These are phyloP conservation scores for Cyclanthera cordifolia DNA, from an alignment of 306 rosid genomes.

Conservation along the genomic window DNA sequence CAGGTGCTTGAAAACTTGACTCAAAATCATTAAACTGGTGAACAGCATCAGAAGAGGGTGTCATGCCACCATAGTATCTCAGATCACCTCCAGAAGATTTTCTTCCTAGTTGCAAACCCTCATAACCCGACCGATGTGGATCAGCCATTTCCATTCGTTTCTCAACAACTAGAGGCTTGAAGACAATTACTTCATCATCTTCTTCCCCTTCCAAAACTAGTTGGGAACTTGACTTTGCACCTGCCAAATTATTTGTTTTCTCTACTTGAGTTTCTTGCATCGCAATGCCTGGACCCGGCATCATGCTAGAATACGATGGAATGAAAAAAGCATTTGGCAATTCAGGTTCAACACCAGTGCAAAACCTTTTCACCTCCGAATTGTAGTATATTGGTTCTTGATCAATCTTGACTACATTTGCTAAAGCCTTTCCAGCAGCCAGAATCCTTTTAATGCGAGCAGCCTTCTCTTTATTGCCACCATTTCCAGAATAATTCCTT, in stretches of 20 bases:
- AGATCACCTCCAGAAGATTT: constrained; percentile 33
- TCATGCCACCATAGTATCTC: constrained; percentile 21
- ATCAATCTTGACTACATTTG: constrained; percentile 53
- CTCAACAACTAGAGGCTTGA: constrained; percentile 67
- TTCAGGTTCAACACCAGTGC: constrained; percentile 45
- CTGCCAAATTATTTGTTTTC: constrained; percentile 25
- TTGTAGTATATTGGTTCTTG: constrained; percentile 48
- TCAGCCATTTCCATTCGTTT: constrained; percentile 37
- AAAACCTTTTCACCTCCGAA: constrained; percentile 51
- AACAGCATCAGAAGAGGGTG: constrained; percentile 22
- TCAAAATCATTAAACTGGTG: constrained; percentile 33
- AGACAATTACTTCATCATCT: constrained; percentile 90
- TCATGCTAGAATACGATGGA: constrained; percentile 26
- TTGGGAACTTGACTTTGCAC: constrained; percentile 27
- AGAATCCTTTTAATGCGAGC: constrained; percentile 61
- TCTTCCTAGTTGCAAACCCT: constrained; percentile 26
- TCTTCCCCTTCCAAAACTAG: constrained; percentile 58
- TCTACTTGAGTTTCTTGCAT: constrained; percentile 34
- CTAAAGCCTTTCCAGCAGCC: constrained; percentile 82
- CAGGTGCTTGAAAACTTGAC: constrained; percentile 24
- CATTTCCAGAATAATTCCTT: constrained; percentile 67
- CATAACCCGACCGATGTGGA: constrained; percentile 30
- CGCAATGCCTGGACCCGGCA: constrained; percentile 22
- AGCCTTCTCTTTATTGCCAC: constrained; percentile 57
- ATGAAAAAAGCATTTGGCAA: constrained; percentile 28